A percentile compares a stretch with the other conserved stretches of the same genome.
These are phyloP conservation scores for Ilyonectria robusta DNA, from an alignment of 2,329 filamentous ascomycete genomes.

Conservation along the genomic window DNA sequence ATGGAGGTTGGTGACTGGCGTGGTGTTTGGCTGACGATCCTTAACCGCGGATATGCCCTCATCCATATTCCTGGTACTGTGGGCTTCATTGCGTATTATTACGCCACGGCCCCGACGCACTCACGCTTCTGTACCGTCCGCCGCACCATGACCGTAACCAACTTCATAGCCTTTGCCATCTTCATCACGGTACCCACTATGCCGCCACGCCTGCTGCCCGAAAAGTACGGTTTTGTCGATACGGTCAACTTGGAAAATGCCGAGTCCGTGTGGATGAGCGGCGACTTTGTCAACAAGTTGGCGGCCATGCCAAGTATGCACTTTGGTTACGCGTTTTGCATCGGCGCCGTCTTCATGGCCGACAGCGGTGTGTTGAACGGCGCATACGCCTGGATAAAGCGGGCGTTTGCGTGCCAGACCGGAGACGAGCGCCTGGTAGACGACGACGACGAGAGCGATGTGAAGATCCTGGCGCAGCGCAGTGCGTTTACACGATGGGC, in stretches of 20 bases:
- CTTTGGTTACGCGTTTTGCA: constrained; percentile 68
- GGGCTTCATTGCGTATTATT: constrained; percentile 72
- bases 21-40: constrained; percentile 70
- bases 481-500: constrained; percentile 28
- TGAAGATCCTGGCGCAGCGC: constrained; percentile 38
- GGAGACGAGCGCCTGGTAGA: too few species aligned
- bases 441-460: constrained; percentile 36
- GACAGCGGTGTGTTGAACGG: constrained; percentile 63
- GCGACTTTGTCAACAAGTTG: constrained; percentile 69
- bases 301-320: constrained; percentile 72
- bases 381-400: constrained; percentile 43
- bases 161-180: constrained; percentile 68
- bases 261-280: constrained; percentile 73
- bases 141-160: constrained; percentile 70
- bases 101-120: constrained; percentile 74
- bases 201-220: constrained; percentile 69
- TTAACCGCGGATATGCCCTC: constrained; percentile 79
- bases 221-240: constrained; percentile 69
- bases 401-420: neutral
- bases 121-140: constrained; percentile 67
- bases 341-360: constrained; percentile 66
- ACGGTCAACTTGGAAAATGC: constrained; percentile 61
- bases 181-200: constrained; percentile 72
- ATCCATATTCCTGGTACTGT: constrained; percentile 82
- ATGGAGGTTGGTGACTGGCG: constrained; percentile 58